phyloP scores from a whole-genome alignment of 2,329 filamentous ascomycete genomes.

The Cyclaneusma minus region DNA sequence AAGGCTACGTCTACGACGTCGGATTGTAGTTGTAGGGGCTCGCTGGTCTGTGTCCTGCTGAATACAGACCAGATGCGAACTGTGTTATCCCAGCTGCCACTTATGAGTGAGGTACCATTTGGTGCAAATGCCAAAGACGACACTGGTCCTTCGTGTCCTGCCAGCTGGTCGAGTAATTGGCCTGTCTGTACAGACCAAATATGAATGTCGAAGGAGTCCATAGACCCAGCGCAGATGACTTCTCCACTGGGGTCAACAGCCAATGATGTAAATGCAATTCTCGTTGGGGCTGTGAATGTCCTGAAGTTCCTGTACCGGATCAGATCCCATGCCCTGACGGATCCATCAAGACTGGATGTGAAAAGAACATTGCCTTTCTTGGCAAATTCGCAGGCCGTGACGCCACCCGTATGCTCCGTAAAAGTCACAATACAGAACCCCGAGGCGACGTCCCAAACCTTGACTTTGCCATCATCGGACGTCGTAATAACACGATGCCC shows the following conservation, averaged over 20 bases:
- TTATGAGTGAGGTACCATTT: constrained; percentile 69
- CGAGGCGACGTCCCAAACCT: constrained; percentile 93
- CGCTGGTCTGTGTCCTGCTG: constrained; percentile 81
- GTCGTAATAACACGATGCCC: constrained; percentile 86
- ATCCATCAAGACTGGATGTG: constrained; percentile 87
- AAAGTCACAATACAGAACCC: constrained; percentile 98
- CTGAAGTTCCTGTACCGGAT: constrained; percentile 93
- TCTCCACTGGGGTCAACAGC: constrained; percentile 96
- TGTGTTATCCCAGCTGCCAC: constrained; percentile 92
- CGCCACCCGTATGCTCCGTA: constrained; percentile 87
- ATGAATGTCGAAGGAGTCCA: constrained; percentile 94
- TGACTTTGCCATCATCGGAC: constrained; percentile 94
- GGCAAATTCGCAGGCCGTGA: constrained; percentile 88
- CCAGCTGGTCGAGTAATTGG: constrained; percentile 77
- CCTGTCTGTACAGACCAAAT: constrained; percentile 98
- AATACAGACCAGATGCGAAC: constrained; percentile 96
- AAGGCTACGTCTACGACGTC: constrained; percentile 81
- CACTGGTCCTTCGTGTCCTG: constrained; percentile 88
- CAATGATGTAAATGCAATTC: constrained; percentile 83
- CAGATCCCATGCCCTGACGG: constrained; percentile 88
- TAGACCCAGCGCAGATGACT: constrained; percentile 84
- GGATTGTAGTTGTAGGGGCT: constrained; percentile 80
- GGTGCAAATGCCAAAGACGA: constrained; percentile 79
- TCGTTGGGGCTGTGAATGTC: constrained; percentile 86
- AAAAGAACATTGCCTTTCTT: constrained; percentile 93